Conservation (phyloP, 495 filamentous ascomycete genomes). For the Schizothecium vesticola region DNA sequence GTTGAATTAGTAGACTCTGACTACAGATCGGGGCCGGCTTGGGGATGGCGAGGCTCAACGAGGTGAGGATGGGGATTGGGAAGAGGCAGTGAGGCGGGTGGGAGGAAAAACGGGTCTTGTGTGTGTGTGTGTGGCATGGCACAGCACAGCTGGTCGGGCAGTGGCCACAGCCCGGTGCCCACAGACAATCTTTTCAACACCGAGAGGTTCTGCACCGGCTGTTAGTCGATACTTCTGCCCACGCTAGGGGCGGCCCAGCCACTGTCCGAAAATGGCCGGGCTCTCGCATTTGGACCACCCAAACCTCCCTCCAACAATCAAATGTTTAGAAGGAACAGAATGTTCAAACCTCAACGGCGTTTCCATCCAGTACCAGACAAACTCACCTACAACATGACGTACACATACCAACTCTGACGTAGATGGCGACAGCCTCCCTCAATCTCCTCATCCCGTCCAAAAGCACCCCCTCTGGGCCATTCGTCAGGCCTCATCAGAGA, state of each 20-base stretch:
- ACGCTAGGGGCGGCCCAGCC: neutral
- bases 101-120: conserved; percentile 1
- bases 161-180: neutral
- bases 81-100: neutral
- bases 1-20: neutral
- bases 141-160: neutral
- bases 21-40: neutral
- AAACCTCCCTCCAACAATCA: neutral
- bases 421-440: neutral
- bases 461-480: neutral
- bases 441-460: neutral
- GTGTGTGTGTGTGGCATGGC: neutral
- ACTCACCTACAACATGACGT: neutral
- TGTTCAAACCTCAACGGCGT: neutral
- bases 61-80: conserved; percentile 3
- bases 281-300: neutral
- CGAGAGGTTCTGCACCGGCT: neutral
- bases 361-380: neutral
- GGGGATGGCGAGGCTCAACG: conserved; percentile 8
- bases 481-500: neutral
- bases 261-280: neutral
- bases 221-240: neutral
- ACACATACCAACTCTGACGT: neutral
- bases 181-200: neutral
- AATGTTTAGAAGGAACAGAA: neutral